Percentiles rank a stretch among this genome's conserved stretches.
phyloP scores from a whole-genome alignment of 2,329 filamentous ascomycete species.

The Diaporthe nobilis region DNA sequence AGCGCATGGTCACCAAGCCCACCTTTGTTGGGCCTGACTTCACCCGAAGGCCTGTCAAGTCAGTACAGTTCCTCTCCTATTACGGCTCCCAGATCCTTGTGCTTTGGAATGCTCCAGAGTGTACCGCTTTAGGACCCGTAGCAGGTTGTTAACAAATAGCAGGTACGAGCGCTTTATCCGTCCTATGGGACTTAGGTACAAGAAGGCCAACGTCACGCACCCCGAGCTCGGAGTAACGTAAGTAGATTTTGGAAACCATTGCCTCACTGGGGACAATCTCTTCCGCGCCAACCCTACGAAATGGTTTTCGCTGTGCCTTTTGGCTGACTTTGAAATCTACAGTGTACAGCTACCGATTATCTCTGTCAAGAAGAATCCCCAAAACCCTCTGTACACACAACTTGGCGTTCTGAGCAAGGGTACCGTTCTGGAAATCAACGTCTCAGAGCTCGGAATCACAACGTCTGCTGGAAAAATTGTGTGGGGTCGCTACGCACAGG shows the following conservation, averaged over 20 bases:
- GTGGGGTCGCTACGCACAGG: conserved; percentile 88
- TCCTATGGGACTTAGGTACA: conserved; percentile 64
- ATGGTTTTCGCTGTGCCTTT: background rate
- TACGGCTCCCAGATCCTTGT: background rate
- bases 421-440: conserved; percentile 88
- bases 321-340: background rate
- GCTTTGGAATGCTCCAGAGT: background rate
- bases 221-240: conserved; percentile 84
- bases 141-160: background rate
- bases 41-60: conserved; percentile 60
- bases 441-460: conserved; percentile 90
- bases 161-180: conserved; percentile 70
- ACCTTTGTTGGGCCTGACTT: conserved; percentile 95
- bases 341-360: conserved; percentile 86
- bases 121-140: background rate
- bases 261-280: background rate
- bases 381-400: conserved; percentile 92
- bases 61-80: background rate
- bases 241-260: background rate
- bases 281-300: background rate
- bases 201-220: conserved; percentile 69
- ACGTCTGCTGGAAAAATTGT: conserved; percentile 94
- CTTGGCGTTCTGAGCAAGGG: conserved; percentile 91
- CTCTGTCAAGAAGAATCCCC: conserved; percentile 79
- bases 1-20: conserved; percentile 79